phyloP scores from a whole-genome alignment of 1,139 yeast species.

The Debaryomycetaceae sp. region DNA sequence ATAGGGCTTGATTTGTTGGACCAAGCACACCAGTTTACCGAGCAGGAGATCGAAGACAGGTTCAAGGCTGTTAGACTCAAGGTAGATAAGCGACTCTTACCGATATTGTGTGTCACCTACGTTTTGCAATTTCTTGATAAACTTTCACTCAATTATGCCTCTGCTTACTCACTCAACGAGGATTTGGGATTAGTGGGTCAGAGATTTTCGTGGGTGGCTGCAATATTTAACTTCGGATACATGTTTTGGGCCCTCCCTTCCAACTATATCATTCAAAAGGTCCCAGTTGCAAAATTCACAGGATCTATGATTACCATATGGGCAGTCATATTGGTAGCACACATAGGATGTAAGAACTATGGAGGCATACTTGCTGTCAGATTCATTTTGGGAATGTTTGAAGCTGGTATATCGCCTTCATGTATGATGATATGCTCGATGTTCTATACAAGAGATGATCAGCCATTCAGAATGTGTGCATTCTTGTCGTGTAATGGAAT shows the following conservation, averaged over 20 bases:
- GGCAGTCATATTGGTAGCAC: constrained; percentile 50
- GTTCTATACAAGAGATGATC: constrained; percentile 25
- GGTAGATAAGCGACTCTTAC: constrained; percentile 40
- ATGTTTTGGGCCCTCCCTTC: constrained; percentile 53
- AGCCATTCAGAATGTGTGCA: constrained; percentile 31
- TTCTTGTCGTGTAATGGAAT: constrained; percentile 28
- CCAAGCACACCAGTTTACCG: constrained; percentile 23
- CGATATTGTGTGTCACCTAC: constrained; percentile 46
- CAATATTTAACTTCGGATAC: constrained; percentile 56
- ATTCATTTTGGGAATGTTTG: constrained; percentile 38
- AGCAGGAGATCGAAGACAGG: constrained; percentile 22
- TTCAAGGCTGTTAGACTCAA: constrained; percentile 26
- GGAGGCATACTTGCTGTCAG: constrained; percentile 50
- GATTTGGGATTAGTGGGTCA: constrained; percentile 21
- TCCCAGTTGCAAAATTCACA: constrained; percentile 52
- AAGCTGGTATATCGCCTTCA: constrained; percentile 33
- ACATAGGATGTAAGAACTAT: constrained; percentile 41
- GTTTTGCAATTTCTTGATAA: constrained; percentile 49
- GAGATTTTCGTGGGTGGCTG: constrained; percentile 48
- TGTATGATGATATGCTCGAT: constrained; percentile 23
- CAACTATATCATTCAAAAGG: constrained; percentile 46
- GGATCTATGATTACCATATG: constrained; percentile 44
- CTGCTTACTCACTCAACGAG: constrained; percentile 19
- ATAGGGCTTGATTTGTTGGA: constrained; percentile 28
- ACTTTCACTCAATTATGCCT: constrained; percentile 39